Percentiles rank a stretch among this genome's conserved stretches.
Conservation (phyloP, 2,329 filamentous ascomycete genomes). For the Trichoderma sp. region DNA sequence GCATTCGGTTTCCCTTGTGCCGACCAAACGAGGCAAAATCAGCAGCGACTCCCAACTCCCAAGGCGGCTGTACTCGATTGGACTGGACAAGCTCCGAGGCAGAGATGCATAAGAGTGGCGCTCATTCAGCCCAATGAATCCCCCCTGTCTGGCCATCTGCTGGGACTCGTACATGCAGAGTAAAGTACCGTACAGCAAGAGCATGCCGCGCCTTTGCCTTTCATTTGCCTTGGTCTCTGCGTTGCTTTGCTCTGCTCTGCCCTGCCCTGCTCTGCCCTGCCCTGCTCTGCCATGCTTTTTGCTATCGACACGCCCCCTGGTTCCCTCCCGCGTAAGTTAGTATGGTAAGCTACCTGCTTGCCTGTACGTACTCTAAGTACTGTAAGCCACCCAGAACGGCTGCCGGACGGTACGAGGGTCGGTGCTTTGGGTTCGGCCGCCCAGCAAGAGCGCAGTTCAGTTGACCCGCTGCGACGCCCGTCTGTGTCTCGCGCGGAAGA, state of each 20-base stretch:
- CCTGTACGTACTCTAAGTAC: too few species aligned
- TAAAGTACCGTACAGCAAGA: neutral
- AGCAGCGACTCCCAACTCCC: neutral
- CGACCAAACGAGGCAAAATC: neutral
- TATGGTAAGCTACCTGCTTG: neutral
- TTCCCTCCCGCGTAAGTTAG: neutral
- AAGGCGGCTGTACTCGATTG: neutral
- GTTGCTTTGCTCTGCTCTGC: neutral
- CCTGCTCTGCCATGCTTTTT: neutral
- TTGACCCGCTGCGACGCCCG: constrained; percentile 1
- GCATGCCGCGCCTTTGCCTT: neutral
- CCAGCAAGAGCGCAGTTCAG: neutral
- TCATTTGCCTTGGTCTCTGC: too few species aligned
- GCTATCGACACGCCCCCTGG: neutral
- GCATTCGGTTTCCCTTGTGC: neutral
- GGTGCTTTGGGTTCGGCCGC: constrained; percentile 12
- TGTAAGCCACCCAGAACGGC: neutral
- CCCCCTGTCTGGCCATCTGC: neutral
- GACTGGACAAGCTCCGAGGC: too few species aligned
- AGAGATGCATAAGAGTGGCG: neutral
- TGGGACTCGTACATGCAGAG: neutral
- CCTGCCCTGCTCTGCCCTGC: neutral
- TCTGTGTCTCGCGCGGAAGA: neutral
- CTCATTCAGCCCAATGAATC: neutral
- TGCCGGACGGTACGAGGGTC: neutral